A percentile compares a stretch with the other conserved stretches of the same genome.
These are phyloP conservation scores for Ambrosia hybrid DNA, from an alignment of 140 eudicot species.

Conservation along the genomic window DNA sequence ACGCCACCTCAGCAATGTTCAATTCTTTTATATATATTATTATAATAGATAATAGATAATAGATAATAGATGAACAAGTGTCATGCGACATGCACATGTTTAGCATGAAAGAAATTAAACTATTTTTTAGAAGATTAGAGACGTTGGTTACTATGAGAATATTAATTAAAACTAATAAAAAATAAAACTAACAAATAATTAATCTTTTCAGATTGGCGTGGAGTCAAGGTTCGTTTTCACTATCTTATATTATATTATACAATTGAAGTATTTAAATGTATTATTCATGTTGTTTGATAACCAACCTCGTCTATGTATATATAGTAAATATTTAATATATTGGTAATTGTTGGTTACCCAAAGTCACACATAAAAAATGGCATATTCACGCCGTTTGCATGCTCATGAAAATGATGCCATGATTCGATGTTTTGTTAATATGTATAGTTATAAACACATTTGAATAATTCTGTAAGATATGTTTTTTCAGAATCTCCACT, in stretches of 20 bases:
- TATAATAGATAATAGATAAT: too few species aligned
- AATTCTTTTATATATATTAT: too few species aligned
- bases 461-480: too few species aligned
- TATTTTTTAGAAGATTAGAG: too few species aligned
- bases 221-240: constrained; percentile 15
- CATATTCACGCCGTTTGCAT: constrained; percentile 19
- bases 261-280: not conserved
- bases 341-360: not conserved
- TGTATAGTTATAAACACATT: too few species aligned
- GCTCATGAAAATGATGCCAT: not conserved
- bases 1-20: too few species aligned
- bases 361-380: constrained; percentile 3
- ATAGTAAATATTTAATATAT: not conserved
- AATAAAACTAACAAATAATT: not conserved
- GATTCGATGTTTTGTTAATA: not conserved
- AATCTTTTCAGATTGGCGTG: constrained; percentile 9
- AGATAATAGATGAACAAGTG: not conserved
- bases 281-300: constrained; percentile 23
- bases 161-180: not conserved
- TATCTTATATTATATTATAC: not conserved
- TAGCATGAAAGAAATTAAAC: not conserved
- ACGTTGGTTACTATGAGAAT: not conserved
- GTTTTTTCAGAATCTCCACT: too few species aligned
- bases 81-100: not conserved
- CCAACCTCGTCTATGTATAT: constrained; percentile 21